Percentiles rank a stretch among this genome's conserved stretches.
These are phyloP conservation scores for Chlamydomonas incerta DNA, from an alignment of 139 green algal genomes.

Conservation along the genomic window DNA sequence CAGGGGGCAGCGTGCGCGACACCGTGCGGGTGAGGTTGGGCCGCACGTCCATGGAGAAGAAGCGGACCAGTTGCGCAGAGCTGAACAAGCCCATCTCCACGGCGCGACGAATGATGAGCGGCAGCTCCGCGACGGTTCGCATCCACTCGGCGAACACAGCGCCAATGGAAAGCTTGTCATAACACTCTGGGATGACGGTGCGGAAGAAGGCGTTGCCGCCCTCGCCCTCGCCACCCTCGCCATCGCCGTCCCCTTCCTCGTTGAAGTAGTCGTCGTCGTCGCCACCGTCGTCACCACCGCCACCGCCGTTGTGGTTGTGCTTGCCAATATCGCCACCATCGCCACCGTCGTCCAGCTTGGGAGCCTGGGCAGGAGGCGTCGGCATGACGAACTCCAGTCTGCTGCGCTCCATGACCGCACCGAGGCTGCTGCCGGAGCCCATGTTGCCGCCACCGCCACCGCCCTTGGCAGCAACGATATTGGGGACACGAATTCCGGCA, in stretches of 20 bases:
- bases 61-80: conserved; percentile 91
- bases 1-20: conserved; percentile 79
- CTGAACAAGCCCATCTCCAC: conserved; percentile 96
- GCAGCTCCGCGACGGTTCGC: conserved; percentile 88
- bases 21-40: conserved; percentile 88
- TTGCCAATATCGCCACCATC: conserved; percentile 89
- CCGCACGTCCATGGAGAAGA: conserved; percentile 92
- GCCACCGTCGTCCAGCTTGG: conserved; percentile 84
- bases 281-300: conserved; percentile 77
- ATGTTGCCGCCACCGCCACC: conserved; percentile 54
- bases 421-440: conserved; percentile 46
- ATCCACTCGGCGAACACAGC: conserved; percentile 89
- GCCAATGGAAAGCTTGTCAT: conserved; percentile 89
- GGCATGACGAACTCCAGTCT: conserved; percentile 71
- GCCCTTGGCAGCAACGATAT: conserved; percentile 49
- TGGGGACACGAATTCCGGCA: conserved; percentile 45
- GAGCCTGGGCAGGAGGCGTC: conserved; percentile 49
- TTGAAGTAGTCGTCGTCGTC: conserved; percentile 97
- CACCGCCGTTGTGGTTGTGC: conserved; percentile 88
- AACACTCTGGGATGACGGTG: conserved; percentile 86
- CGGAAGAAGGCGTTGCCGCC: conserved; percentile 78
- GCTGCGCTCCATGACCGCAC: conserved; percentile 58
- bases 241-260: conserved; percentile 70
- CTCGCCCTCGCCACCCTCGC: conserved; percentile 64
- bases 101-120: conserved; percentile 87